phyloP scores from a whole-genome alignment of 225 moss, liverwort and hornwort species.

The Rhytidiadelphus loreus region DNA sequence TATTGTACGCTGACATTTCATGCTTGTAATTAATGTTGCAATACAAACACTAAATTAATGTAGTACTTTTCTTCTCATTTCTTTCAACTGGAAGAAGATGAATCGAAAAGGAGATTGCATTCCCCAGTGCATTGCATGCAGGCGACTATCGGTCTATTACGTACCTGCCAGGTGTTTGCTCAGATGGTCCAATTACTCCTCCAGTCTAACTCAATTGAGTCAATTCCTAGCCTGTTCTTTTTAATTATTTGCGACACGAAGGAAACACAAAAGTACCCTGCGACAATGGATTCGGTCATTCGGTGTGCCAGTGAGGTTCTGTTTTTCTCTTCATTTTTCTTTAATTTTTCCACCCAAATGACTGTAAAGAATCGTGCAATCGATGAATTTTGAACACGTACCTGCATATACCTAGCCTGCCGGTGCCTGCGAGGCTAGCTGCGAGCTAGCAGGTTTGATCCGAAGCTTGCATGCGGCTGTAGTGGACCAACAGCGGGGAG shows the following conservation, averaged over 20 bases:
- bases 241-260: background rate
- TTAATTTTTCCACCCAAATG: background rate
- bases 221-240: background rate
- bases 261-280: too few species aligned
- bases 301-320: background rate
- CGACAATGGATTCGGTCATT: background rate
- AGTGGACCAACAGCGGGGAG: background rate
- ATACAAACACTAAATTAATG: background rate
- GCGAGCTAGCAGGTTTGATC: too few species aligned
- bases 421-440: background rate
- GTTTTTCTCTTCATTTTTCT: background rate
- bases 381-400: background rate
- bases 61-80: background rate
- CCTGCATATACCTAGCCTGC: background rate
- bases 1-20: background rate
- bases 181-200: background rate
- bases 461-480: background rate
- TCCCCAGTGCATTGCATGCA: background rate
- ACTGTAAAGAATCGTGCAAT: background rate
- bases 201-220: too few species aligned
- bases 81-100: background rate
- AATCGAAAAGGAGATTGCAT: background rate
- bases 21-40: background rate
- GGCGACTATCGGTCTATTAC: too few species aligned
- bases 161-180: too few species aligned